phyloP scores from a whole-genome alignment of 2,329 filamentous ascomycete species.

The Tolypocladium amazonense region DNA sequence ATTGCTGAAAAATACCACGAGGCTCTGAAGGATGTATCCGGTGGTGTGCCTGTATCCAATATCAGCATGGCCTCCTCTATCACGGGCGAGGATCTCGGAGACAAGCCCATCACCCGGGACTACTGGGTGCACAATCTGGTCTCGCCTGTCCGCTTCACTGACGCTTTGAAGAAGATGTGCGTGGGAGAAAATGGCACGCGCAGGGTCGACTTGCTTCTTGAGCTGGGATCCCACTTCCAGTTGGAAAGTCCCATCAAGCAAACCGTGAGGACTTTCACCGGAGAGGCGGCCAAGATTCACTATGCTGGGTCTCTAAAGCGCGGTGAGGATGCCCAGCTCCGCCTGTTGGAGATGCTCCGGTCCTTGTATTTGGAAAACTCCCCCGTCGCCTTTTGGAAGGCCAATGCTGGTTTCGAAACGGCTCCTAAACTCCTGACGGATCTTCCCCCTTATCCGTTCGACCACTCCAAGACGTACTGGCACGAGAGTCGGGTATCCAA shows the following conservation, averaged over 20 bases:
- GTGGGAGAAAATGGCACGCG: background rate
- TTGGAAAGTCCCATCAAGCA: background rate
- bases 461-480: slow-evolving; percentile 13
- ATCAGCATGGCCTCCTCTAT: background rate
- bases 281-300: background rate
- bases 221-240: background rate
- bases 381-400: slow-evolving; percentile 1
- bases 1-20: background rate
- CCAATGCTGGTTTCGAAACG: background rate
- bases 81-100: background rate
- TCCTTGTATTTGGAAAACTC: background rate
- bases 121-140: background rate
- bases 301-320: background rate
- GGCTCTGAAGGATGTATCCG: background rate
- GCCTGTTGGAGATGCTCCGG: background rate
- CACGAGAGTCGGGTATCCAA: slow-evolving; percentile 9
- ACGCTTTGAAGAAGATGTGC: background rate
- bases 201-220: background rate
- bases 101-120: background rate
- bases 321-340: background rate
- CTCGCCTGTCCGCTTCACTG: background rate
- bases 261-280: background rate
- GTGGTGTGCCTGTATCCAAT: background rate
- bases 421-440: slow-evolving; percentile 3
- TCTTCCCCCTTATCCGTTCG: slow-evolving; percentile 12